Evolutionary conservation across 2,329 filamentous ascomycete species (phyloP).

Genomic region (Orbilia quercus): DNA sequence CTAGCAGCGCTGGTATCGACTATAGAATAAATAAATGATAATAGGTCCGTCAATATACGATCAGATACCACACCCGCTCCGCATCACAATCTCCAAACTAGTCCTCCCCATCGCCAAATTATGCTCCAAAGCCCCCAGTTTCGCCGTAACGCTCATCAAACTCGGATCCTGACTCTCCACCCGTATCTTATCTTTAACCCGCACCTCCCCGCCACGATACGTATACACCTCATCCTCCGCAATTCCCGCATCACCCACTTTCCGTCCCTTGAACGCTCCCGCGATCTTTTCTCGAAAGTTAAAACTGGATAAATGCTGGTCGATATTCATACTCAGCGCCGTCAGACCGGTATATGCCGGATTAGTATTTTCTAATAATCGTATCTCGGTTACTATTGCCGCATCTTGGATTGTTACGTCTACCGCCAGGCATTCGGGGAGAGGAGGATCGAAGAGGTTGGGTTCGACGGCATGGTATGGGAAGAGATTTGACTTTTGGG

Average conservation of each 20-base stretch:
- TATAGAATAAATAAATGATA: background rate
- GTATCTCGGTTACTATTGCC: conserved; percentile 75
- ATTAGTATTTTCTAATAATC: conserved; percentile 72
- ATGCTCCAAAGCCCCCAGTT: conserved; percentile 73
- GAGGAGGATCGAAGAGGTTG: conserved; percentile 71
- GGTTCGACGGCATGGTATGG: conserved; percentile 59
- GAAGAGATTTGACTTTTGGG: conserved; percentile 61
- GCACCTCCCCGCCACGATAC: conserved; percentile 71
- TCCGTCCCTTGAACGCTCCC: conserved; percentile 56
- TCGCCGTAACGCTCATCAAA: conserved; percentile 74
- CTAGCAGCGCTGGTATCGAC: no score
- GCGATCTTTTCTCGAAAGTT: conserved; percentile 58
- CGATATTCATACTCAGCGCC: conserved; percentile 36
- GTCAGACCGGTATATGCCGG: conserved; percentile 29
- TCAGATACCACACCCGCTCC: conserved; percentile 60
- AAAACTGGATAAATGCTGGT: conserved; percentile 42
- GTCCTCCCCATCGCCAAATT: conserved; percentile 70
- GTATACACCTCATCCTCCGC: conserved; percentile 71
- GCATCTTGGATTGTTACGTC: conserved; percentile 77
- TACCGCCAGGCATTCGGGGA: conserved; percentile 78
- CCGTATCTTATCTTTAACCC: conserved; percentile 73
- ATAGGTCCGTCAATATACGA: background rate
- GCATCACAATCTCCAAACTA: conserved; percentile 73
- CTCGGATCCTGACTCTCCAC: conserved; percentile 76
- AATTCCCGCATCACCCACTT: conserved; percentile 3